phyloP scores from a whole-genome alignment of 257 asterid genomes.

The Ehretia macrophylla region DNA sequence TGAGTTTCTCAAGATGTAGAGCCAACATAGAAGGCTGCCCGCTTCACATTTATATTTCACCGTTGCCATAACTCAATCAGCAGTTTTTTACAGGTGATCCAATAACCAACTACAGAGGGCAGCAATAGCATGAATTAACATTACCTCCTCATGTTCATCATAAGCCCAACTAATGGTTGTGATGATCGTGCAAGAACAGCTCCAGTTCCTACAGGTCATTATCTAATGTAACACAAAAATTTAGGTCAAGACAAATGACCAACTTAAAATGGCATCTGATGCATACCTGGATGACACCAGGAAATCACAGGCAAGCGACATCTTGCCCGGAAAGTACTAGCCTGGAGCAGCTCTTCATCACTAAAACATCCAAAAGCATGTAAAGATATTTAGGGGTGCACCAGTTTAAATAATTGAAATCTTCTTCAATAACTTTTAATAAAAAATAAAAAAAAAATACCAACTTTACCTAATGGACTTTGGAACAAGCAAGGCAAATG shows the following conservation, averaged over 20 bases:
- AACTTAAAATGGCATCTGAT: background rate
- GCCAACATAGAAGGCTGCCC: no score
- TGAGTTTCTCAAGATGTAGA: no score
- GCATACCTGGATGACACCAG: conserved; percentile 88
- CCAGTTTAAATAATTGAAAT: conserved; percentile 20
- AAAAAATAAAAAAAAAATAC: conserved; percentile 6
- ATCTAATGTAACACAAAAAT: background rate
- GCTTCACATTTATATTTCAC: no score
- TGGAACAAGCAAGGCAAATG: conserved; percentile 93
- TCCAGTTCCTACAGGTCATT: conserved; percentile 61
- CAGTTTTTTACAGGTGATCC: background rate
- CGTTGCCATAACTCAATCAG: no score
- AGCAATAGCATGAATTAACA: conserved; percentile 6
- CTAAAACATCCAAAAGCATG: conserved; percentile 38
- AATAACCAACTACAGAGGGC: conserved; percentile 9
- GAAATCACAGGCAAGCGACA: conserved; percentile 85
- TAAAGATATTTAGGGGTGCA: conserved; percentile 21
- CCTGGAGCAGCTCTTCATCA: conserved; percentile 82
- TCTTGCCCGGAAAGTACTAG: conserved; percentile 83
- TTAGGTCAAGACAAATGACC: background rate
- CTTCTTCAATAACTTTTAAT: conserved; percentile 7
- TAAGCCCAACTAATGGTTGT: conserved; percentile 92
- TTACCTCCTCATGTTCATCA: conserved; percentile 99
- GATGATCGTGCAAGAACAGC: conserved; percentile 98
- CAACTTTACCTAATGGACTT: conserved; percentile 64